phyloP scores from a whole-genome alignment of 225 moss, liverwort and hornwort species.

The Rhytidiadelphus loreus region DNA sequence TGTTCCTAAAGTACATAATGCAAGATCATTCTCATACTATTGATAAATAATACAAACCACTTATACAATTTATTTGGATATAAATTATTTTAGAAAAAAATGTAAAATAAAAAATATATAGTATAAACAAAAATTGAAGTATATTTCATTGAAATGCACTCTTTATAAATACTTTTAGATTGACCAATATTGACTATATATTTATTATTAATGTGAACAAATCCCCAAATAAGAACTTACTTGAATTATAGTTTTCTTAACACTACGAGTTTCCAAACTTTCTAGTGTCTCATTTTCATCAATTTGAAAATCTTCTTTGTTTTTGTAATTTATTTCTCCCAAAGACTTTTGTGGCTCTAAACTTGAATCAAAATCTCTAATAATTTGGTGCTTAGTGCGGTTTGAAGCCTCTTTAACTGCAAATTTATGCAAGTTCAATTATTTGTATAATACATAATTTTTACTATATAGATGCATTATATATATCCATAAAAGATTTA shows the following conservation, averaged over 20 bases:
- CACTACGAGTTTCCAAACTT: not conserved
- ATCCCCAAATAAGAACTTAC: not conserved
- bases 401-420: not conserved
- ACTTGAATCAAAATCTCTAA: not conserved
- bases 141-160: too few species aligned
- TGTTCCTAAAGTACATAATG: not conserved
- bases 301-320: not conserved
- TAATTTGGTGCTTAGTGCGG: not conserved
- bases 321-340: not conserved
- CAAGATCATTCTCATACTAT: not conserved
- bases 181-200: rapidly evolving
- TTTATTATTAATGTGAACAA: not conserved
- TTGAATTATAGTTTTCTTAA: not conserved
- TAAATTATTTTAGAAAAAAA: too few species aligned
- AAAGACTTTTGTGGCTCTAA: not conserved
- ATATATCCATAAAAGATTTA: not conserved
- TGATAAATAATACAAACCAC: not conserved
- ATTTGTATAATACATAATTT: not conserved
- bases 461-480: not conserved
- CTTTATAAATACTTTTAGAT: too few species aligned
- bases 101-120: not conserved
- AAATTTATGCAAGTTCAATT: not conserved
- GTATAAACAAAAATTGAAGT: not conserved
- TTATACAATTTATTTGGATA: too few species aligned
- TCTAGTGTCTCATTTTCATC: not conserved